Percentiles rank a stretch among this genome's conserved stretches.
Conservation (phyloP, 1,284 basidiomycete genomes). For the Marasmius fiardii region DNA sequence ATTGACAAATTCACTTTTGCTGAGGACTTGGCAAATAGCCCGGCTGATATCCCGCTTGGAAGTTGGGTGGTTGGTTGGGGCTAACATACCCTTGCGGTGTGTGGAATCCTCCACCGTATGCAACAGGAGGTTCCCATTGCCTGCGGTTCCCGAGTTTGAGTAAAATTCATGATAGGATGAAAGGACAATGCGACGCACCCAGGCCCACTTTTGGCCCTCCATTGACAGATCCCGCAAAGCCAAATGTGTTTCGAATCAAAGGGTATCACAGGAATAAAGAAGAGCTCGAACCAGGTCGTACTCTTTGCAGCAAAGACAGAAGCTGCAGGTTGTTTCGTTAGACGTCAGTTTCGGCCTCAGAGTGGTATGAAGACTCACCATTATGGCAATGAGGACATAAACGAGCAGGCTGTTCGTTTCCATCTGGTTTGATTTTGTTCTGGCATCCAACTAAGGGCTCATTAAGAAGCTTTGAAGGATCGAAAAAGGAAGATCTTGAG, state of each 20-base stretch:
- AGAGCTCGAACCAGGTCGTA: conserved; percentile 18
- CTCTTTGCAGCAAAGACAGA: conserved; percentile 16
- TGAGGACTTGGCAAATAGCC: conserved; percentile 4
- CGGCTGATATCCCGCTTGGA: conserved; percentile 11
- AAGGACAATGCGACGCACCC: conserved; percentile 9
- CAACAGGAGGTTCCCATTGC: conserved; percentile 16
- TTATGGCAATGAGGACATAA: conserved; percentile 27
- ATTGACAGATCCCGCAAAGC: conserved; percentile 18
- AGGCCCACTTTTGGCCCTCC: conserved; percentile 10
- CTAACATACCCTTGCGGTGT: conserved; percentile 3
- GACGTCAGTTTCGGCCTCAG: not conserved
- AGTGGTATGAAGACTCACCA: conserved; percentile 22
- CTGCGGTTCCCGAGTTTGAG: not conserved
- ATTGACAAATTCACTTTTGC: not conserved
- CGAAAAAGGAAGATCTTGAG: not conserved
- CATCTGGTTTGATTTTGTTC: conserved; percentile 37
- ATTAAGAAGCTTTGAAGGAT: not conserved
- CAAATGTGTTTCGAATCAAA: conserved; percentile 16
- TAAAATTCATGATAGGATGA: not conserved
- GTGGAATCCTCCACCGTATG: conserved; percentile 8
- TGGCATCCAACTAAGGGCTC: conserved; percentile 39
- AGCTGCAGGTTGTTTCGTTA: conserved; percentile 3
- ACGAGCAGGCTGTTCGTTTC: conserved; percentile 28
- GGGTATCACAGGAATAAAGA: conserved; percentile 17
- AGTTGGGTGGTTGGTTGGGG: conserved; percentile 4